Evolutionary conservation across 306 rosid genomes (phyloP).

Genomic region (Acmispon strigosus): DNA sequence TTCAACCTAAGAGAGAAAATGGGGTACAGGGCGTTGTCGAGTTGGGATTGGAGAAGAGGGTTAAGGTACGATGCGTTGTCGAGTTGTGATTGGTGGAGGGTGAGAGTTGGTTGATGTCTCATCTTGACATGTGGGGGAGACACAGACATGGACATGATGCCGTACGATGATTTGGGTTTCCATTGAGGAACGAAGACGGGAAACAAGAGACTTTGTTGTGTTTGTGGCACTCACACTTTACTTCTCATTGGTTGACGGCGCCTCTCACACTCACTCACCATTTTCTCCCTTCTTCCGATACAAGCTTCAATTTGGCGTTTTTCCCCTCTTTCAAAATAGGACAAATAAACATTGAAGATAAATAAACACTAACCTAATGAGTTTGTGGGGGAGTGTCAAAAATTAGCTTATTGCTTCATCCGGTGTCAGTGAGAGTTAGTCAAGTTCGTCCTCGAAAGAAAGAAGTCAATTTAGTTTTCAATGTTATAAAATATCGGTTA

Average conservation of each 20-base stretch:
- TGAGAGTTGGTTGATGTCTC: slow-evolving; percentile 13
- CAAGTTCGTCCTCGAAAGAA: too few species aligned
- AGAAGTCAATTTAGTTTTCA: too few species aligned
- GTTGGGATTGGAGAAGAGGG: neutral
- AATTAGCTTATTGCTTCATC: too few species aligned
- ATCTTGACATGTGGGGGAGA: slow-evolving; percentile 1
- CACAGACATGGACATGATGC: neutral
- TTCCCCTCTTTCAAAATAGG: too few species aligned
- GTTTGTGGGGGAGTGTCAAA: too few species aligned
- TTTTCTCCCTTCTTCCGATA: neutral
- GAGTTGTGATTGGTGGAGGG: neutral
- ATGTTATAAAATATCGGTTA: too few species aligned
- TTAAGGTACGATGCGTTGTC: slow-evolving; percentile 25
- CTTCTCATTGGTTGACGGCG: slow-evolving; percentile 36
- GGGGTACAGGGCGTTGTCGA: slow-evolving; percentile 33
- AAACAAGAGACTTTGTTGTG: neutral
- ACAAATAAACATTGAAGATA: too few species aligned
- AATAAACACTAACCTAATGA: too few species aligned
- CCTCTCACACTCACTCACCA: neutral
- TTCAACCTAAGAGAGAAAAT: too few species aligned
- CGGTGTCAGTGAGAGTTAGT: too few species aligned
- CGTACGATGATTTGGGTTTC: slow-evolving; percentile 26
- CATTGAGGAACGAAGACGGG: neutral
- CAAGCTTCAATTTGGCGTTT: neutral
- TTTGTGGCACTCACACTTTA: slow-evolving; percentile 4